Evolutionary conservation across 345 rosid genomes (phyloP).

Genomic region (Lepidium aucheri): DNA sequence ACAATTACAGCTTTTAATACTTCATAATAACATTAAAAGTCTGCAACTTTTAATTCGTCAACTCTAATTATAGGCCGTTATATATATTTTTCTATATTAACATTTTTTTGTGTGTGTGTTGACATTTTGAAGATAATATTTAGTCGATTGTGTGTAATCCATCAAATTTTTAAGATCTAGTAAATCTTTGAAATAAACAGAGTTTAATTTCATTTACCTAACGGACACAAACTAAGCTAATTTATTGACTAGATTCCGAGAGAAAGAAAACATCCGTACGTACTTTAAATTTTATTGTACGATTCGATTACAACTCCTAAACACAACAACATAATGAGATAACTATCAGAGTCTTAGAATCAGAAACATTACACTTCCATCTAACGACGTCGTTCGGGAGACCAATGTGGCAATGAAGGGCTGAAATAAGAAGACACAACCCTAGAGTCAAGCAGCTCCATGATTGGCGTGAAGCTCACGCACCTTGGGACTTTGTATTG

Average conservation of each 20-base stretch:
- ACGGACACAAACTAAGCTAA: neutral
- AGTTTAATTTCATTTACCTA: neutral
- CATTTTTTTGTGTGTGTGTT: no score
- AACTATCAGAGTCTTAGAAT: neutral
- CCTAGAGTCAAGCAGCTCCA: constrained; percentile 69
- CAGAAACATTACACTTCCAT: neutral
- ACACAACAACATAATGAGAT: neutral
- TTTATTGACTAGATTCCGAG: neutral
- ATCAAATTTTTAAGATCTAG: no score
- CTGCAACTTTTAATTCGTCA: no score
- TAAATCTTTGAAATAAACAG: no score
- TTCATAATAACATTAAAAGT: no score
- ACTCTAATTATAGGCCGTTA: no score
- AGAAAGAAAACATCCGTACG: neutral
- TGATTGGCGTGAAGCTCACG: constrained; percentile 66
- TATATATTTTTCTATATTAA: no score
- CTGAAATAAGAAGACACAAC: constrained; percentile 70
- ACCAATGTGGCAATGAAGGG: constrained; percentile 66
- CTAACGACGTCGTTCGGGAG: constrained; percentile 40
- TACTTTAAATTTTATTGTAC: constrained; percentile 11
- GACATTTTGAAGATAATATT: no score
- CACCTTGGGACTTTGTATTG: constrained; percentile 89
- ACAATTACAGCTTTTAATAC: no score
- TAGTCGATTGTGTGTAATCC: no score
- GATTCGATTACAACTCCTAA: constrained; percentile 16